Evolutionary conservation across 1,284 basidiomycete species (phyloP).

Genomic region (Malassezia sp.): DNA sequence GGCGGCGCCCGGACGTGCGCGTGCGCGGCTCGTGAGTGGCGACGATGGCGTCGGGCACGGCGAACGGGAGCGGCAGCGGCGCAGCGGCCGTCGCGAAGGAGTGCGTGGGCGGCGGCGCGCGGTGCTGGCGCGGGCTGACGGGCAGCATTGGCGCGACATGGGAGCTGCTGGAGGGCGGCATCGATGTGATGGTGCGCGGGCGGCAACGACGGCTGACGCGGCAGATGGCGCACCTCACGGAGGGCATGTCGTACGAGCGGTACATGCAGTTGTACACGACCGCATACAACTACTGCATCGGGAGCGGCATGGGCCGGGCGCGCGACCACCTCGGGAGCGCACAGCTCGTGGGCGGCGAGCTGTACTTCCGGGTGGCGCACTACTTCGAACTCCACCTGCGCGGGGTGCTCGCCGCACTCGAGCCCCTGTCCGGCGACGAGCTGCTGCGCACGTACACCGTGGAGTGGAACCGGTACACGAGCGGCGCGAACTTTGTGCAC

Average conservation of each 20-base stretch:
- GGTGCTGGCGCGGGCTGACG: background rate
- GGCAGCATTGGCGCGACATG: slow-evolving; percentile 63
- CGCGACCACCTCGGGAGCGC: slow-evolving; percentile 54
- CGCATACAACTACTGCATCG: slow-evolving; percentile 93
- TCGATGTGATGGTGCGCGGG: slow-evolving; percentile 48
- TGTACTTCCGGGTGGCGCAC: slow-evolving; percentile 75
- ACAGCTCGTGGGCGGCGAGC: slow-evolving; percentile 84
- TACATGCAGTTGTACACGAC: slow-evolving; percentile 82
- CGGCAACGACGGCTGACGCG: background rate
- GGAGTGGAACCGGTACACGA: slow-evolving; percentile 94
- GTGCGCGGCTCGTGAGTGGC: background rate
- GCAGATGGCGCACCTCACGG: slow-evolving; percentile 52
- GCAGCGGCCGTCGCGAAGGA: slow-evolving; percentile 12
- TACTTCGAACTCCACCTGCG: slow-evolving; percentile 61
- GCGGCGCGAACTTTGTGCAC: slow-evolving; percentile 79
- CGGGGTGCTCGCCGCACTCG: slow-evolving; percentile 56
- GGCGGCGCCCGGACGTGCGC: background rate
- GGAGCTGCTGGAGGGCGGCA: slow-evolving; percentile 74
- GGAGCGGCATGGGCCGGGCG: slow-evolving; percentile 57
- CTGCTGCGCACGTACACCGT: slow-evolving; percentile 79
- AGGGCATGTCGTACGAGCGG: slow-evolving; percentile 77
- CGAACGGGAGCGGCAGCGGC: background rate
- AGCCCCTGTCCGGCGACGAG: slow-evolving; percentile 69
- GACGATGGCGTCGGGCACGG: slow-evolving; percentile 7
- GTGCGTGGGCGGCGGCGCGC: slow-evolving; percentile 3